Conservation (phyloP, 495 filamentous ascomycete species). For the Xanthoparmelia taractica region DNA sequence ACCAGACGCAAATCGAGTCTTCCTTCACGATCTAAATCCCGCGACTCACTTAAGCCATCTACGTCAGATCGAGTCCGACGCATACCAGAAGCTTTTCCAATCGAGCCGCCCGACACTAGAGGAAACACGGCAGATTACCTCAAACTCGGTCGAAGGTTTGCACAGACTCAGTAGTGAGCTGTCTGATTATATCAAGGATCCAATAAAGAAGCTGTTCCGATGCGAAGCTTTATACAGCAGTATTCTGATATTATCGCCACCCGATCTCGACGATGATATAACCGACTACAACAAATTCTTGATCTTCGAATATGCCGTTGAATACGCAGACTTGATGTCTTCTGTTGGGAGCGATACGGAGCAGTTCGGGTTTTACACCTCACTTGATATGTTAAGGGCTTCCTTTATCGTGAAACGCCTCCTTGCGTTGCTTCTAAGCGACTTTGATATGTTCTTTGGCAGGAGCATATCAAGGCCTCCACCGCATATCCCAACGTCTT, state of each 20-base stretch:
- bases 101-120: constrained; percentile 55
- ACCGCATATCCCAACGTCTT: background rate
- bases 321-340: constrained; percentile 57
- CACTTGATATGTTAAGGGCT: constrained; percentile 62
- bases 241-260: constrained; percentile 73
- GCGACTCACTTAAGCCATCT: constrained; percentile 64
- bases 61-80: constrained; percentile 66
- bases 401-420: constrained; percentile 67
- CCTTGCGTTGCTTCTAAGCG: constrained; percentile 54
- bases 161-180: constrained; percentile 58
- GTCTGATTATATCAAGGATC: constrained; percentile 48
- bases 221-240: constrained; percentile 79
- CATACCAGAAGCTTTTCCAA: constrained; percentile 77
- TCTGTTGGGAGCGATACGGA: constrained; percentile 43
- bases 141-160: constrained; percentile 56
- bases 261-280: constrained; percentile 53
- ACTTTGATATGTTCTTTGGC: constrained; percentile 18
- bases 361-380: constrained; percentile 56
- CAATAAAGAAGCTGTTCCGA: constrained; percentile 62
- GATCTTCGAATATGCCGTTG: constrained; percentile 74
- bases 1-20: constrained; percentile 37
- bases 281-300: constrained; percentile 61
- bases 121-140: constrained; percentile 51
- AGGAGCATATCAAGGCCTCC: background rate
- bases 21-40: constrained; percentile 42